phyloP scores from a whole-genome alignment of 1,284 basidiomycete genomes.

The Trametes polyzona region DNA sequence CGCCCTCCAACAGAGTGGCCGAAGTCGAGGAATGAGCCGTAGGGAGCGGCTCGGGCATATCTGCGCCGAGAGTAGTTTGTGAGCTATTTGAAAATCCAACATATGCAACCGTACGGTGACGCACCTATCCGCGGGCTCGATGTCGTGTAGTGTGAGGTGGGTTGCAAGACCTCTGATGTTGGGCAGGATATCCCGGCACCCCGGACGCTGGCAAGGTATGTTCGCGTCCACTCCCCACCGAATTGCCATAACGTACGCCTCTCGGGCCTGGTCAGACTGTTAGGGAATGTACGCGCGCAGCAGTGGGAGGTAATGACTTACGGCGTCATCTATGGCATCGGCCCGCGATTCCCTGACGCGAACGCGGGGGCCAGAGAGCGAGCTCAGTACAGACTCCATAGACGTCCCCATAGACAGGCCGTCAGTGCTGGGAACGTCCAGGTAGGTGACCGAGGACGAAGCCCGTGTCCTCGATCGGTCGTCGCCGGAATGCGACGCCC shows the following conservation, averaged over 20 bases:
- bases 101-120: neutral
- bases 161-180: conserved; percentile 53
- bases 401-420: conserved; percentile 8
- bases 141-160: conserved; percentile 65
- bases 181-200: conserved; percentile 52
- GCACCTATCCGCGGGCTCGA: conserved; percentile 31
- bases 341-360: conserved; percentile 36
- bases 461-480: conserved; percentile 2
- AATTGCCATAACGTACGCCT: conserved; percentile 46
- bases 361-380: conserved; percentile 16
- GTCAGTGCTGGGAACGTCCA: conserved; percentile 8
- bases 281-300: neutral
- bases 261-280: conserved; percentile 38
- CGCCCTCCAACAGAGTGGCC: conserved; percentile 19
- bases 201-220: conserved; percentile 53
- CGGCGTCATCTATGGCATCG: conserved; percentile 44
- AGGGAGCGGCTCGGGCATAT: conserved; percentile 1
- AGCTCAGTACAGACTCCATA: conserved; percentile 12
- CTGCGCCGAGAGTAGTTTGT: neutral
- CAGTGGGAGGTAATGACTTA: conserved; percentile 30
- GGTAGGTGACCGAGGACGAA: conserved; percentile 19
- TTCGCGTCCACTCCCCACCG: conserved; percentile 32
- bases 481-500: conserved; percentile 17
- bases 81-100: neutral
- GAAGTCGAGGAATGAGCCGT: conserved; percentile 21